Base-by-base conservation (phyloP, 1,284 basidiomycete species). In the Bondarzewia mesenterica region DNA sequence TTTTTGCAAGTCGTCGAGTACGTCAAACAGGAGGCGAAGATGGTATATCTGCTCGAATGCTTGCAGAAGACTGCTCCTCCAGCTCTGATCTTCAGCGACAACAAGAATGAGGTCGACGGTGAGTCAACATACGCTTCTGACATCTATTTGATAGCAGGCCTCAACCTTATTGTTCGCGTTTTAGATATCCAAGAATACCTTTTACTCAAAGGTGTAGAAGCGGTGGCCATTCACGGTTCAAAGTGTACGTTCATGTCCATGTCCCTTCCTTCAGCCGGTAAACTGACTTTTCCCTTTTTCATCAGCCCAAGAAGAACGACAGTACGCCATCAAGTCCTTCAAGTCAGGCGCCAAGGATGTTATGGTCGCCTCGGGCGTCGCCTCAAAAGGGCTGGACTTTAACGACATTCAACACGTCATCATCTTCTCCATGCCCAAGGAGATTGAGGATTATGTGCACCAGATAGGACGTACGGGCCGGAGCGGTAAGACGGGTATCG, bases 81-180 rank as follows among this genome's bases (percentile, higher is more conserved):
- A 0, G 93, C 96, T 48, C 97, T 99, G 65, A 82, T 99, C 49
- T 99, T 99, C 65, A 93, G 89, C 57, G 95, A 99, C 64, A 98
- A 96, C 71, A 99, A 99, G 75, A 98, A 98, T 61, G 96, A 99
- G 63, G 96, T 99, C 18, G 96, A 99, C 63, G 93, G 91, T 91
- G 54, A 57, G 74, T 56, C 10, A 25, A 14, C 46, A 14, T 36
- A n/a, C n/a, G n/a, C n/a, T n/a, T n/a, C n/a, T 42, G 7, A 18
- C n/a, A 15, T 23, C 15, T 44, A 16, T 40, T 6, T 18, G 20
- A 4, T 22, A 4, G 8, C 14, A 40, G 16, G 3, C 10, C 14
- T 15, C 16, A 18, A 22, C 12, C 10, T 18, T 5, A 22, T 18
- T 40, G 21, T 8, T 35, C 6, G 10, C 20, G 21, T 22, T 54